Conservation (phyloP, 2,329 filamentous ascomycete genomes). For the Madurella fahalii region DNA sequence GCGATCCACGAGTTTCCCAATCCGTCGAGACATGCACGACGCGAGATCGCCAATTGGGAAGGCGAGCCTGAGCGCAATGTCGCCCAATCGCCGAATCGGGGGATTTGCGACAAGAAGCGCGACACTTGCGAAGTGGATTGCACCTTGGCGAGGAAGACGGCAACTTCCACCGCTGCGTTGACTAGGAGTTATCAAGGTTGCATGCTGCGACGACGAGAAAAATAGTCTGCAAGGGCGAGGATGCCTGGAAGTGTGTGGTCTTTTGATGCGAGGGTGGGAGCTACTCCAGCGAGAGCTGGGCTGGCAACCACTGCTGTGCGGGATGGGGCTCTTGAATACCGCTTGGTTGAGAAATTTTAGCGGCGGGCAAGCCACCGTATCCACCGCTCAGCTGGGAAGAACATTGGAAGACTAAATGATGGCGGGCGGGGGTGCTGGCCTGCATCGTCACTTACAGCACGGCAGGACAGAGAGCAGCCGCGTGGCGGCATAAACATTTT, state of each 20-base stretch:
- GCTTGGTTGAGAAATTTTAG: not conserved
- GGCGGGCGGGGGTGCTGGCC: not conserved
- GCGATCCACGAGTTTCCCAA: constrained; percentile 13
- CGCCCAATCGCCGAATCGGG: constrained; percentile 20
- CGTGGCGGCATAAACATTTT: not conserved
- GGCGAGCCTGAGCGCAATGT: constrained; percentile 24
- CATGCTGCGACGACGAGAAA: not conserved
- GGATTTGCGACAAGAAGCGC: constrained; percentile 26
- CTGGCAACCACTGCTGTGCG: too few species aligned
- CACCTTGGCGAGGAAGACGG: constrained; percentile 1
- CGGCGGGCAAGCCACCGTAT: not conserved
- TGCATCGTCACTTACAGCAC: not conserved
- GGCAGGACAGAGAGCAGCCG: not conserved
- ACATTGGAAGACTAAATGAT: not conserved
- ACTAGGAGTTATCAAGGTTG: not conserved
- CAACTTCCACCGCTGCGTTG: not conserved
- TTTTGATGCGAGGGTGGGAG: too few species aligned
- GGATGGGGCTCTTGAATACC: not conserved
- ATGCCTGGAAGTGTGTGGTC: not conserved
- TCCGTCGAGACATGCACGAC: constrained; percentile 16
- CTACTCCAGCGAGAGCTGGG: too few species aligned
- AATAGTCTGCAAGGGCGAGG: not conserved
- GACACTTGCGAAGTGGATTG: constrained; percentile 13
- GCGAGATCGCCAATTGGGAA: constrained; percentile 21
- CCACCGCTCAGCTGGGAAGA: not conserved